Conservation (phyloP, 2,329 filamentous ascomycete species). For the Botrytis sinoallii region DNA sequence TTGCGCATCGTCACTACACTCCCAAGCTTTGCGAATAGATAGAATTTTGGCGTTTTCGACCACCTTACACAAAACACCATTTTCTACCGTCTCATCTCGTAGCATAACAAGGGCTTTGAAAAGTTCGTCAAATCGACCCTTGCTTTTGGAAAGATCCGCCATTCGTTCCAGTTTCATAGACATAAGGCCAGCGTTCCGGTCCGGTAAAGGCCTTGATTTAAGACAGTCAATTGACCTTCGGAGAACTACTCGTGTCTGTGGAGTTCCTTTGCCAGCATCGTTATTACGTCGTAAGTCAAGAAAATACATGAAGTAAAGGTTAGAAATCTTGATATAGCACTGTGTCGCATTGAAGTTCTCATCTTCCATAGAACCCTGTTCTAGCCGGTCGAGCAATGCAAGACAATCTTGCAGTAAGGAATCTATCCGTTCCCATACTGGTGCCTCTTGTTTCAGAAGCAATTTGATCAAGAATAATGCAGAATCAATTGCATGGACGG, state of each 20-base stretch:
- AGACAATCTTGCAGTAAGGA: constrained; percentile 55
- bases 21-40: constrained; percentile 54
- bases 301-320: constrained; percentile 66
- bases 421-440: constrained; percentile 55
- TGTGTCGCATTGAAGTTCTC: constrained; percentile 38
- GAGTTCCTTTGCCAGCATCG: constrained; percentile 42
- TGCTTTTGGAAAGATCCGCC: constrained; percentile 56
- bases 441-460: constrained; percentile 46
- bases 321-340: constrained; percentile 65
- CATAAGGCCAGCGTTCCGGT: constrained; percentile 59
- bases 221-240: constrained; percentile 63
- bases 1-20: constrained; percentile 47
- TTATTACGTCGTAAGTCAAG: constrained; percentile 48
- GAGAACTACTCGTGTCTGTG: constrained; percentile 52
- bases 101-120: constrained; percentile 57
- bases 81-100: constrained; percentile 58
- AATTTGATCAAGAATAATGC: constrained; percentile 55
- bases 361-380: constrained; percentile 33
- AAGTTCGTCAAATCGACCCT: constrained; percentile 55
- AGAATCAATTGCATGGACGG: constrained; percentile 59
- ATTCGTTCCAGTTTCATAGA: constrained; percentile 64
- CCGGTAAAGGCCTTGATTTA: constrained; percentile 49
- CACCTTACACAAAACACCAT: constrained; percentile 55
- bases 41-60: constrained; percentile 47
- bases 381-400: constrained; percentile 52